These are phyloP conservation scores for Cicer chorassanicum DNA, from an alignment of 306 rosid genomes.

Conservation along the genomic window DNA sequence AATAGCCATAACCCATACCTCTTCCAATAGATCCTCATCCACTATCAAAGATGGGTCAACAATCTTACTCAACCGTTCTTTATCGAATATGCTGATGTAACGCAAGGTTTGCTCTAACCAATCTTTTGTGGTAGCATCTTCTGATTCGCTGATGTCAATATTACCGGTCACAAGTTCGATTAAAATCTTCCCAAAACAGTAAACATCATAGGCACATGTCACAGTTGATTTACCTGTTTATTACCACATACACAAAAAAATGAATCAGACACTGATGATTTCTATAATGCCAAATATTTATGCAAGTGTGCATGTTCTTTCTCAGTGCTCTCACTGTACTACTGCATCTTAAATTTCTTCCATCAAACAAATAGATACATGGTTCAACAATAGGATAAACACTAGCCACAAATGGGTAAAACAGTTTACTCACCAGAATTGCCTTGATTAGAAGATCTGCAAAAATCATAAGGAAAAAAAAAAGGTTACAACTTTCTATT, in stretches of 20 bases:
- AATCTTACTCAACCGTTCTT: slow-evolving; percentile 69
- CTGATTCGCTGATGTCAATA: slow-evolving; percentile 67
- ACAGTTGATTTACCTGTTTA: slow-evolving; percentile 66
- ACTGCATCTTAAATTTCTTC: not conserved
- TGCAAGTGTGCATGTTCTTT: not conserved
- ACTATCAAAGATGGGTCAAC: slow-evolving; percentile 81
- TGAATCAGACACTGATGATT: not conserved
- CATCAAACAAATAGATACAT: not conserved
- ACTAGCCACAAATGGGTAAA: slow-evolving; percentile 27
- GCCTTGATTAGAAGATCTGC: slow-evolving; percentile 71
- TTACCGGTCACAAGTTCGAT: slow-evolving; percentile 93
- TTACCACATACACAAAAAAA: slow-evolving; percentile 35
- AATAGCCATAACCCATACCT: slow-evolving; percentile 95
- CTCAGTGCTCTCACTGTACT: not conserved
- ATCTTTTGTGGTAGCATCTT: slow-evolving; percentile 70
- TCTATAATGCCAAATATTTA: slow-evolving; percentile 7
- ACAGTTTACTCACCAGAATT: slow-evolving; percentile 62
- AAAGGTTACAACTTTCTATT: slow-evolving; percentile 18
- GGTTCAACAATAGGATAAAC: not conserved
- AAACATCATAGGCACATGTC: slow-evolving; percentile 71
- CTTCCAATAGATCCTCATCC: slow-evolving; percentile 90
- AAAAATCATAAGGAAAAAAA: slow-evolving; percentile 39
- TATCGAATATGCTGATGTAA: slow-evolving; percentile 68
- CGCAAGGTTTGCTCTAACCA: slow-evolving; percentile 73
- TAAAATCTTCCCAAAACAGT: slow-evolving; percentile 86